These are phyloP conservation scores for Phlebiopsis gigantea DNA, from an alignment of 768 basidiomycete species.

Conservation along the genomic window DNA sequence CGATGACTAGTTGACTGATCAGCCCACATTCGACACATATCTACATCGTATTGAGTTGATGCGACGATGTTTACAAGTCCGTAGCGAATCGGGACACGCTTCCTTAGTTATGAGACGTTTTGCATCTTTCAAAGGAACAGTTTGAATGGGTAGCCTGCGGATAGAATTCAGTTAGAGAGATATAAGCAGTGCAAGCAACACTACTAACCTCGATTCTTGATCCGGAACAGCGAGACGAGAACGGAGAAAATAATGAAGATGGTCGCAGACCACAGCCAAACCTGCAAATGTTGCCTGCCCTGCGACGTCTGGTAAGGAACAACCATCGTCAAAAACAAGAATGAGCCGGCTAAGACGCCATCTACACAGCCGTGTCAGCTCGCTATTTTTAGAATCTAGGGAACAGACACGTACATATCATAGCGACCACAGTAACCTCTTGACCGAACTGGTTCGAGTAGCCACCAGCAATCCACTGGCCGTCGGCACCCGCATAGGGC, in stretches of 20 bases:
- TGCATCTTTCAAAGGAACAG: slow-evolving; percentile 40
- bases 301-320: slow-evolving; percentile 75
- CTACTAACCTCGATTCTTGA: slow-evolving; percentile 80
- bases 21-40: not conserved
- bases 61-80: not conserved
- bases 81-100: too few relatives aligned
- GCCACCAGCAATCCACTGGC: slow-evolving; percentile 81
- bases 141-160: slow-evolving; percentile 77
- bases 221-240: slow-evolving; percentile 78
- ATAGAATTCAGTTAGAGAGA: not conserved
- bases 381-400: not conserved
- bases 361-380: slow-evolving; percentile 43
- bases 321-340: slow-evolving; percentile 76
- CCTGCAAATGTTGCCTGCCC: slow-evolving; percentile 71
- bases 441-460: slow-evolving; percentile 90
- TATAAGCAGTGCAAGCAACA: not conserved
- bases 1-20: too few relatives aligned
- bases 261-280: slow-evolving; percentile 86
- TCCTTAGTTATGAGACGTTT: not conserved
- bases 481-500: slow-evolving; percentile 61
- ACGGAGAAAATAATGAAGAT: slow-evolving; percentile 83
- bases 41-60: not conserved
- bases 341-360: slow-evolving; percentile 71
- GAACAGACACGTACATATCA: slow-evolving; percentile 65
- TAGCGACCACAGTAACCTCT: slow-evolving; percentile 83